A percentile compares a stretch with the other conserved stretches of the same genome.
Evolutionary conservation across 83 land plant genomes (phyloP).

Genomic region (Picea mariana): DNA sequence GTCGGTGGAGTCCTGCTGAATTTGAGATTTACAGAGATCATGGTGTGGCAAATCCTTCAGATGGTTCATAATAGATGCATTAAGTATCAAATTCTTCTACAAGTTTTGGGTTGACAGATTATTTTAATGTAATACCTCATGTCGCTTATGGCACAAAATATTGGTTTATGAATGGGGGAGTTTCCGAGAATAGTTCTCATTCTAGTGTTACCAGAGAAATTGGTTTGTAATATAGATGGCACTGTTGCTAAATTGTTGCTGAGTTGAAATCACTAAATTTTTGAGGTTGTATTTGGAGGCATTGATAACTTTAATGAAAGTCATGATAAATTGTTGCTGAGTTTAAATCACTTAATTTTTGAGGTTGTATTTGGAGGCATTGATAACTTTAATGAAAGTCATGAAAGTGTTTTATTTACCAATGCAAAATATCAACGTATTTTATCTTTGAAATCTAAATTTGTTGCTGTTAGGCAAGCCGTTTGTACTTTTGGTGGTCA

Average conservation of each 20-base stretch:
- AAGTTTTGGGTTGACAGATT: not conserved
- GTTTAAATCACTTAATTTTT: not conserved
- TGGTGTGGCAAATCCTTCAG: not conserved
- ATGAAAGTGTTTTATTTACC: too few species aligned
- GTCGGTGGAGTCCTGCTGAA: constrained; percentile 78
- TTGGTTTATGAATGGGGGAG: not conserved
- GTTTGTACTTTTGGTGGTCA: too few species aligned
- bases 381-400: not conserved
- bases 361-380: not conserved
- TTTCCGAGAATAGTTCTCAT: not conserved
- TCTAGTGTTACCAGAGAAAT: not conserved
- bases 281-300: not conserved
- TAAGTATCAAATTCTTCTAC: not conserved
- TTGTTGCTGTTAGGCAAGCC: too few species aligned
- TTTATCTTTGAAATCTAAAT: too few species aligned
- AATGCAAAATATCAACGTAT: too few species aligned
- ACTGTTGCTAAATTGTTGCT: not conserved
- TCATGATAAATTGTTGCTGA: not conserved
- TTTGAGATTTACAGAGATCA: constrained; percentile 70
- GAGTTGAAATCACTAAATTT: not conserved
- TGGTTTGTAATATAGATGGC: constrained; percentile 6
- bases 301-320: constrained; percentile 2
- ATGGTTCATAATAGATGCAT: not conserved
- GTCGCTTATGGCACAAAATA: not conserved
- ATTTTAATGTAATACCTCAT: not conserved